These are phyloP conservation scores for Colletotrichum sp. DNA, from an alignment of 2,329 filamentous ascomycete genomes.

Conservation along the genomic window DNA sequence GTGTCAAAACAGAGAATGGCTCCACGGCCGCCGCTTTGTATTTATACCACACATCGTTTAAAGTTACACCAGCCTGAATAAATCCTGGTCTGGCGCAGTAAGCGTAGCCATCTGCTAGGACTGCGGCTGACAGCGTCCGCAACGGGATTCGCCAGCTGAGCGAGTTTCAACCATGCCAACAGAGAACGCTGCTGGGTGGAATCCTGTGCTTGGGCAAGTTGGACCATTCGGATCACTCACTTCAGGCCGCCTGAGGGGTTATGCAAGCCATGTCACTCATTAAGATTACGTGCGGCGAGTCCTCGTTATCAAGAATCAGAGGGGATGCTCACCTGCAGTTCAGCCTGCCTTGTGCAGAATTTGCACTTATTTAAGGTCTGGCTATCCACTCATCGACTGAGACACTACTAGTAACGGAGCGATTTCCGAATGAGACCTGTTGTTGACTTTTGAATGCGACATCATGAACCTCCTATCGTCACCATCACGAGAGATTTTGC, in stretches of 20 bases:
- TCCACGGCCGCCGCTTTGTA: not conserved
- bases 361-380: not conserved
- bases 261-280: not conserved
- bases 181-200: not conserved
- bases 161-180: not conserved
- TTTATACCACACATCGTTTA: not conserved
- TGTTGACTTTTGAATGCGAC: not conserved
- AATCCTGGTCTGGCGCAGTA: not conserved
- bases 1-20: not conserved
- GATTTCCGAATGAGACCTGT: not conserved
- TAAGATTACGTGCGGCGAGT: not conserved
- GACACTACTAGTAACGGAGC: not conserved
- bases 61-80: not conserved
- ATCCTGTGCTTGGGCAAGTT: not conserved
- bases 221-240: not conserved
- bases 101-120: not conserved
- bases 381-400: not conserved
- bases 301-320: not conserved
- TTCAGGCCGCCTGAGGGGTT: not conserved
- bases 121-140: not conserved
- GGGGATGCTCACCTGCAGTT: not conserved
- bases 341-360: not conserved
- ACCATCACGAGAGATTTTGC: accelerated
- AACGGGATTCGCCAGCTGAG: not conserved
- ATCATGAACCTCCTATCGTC: not conserved